phyloP scores from a whole-genome alignment of 2,329 filamentous ascomycete genomes.

The Zymoseptoria ardabiliae region DNA sequence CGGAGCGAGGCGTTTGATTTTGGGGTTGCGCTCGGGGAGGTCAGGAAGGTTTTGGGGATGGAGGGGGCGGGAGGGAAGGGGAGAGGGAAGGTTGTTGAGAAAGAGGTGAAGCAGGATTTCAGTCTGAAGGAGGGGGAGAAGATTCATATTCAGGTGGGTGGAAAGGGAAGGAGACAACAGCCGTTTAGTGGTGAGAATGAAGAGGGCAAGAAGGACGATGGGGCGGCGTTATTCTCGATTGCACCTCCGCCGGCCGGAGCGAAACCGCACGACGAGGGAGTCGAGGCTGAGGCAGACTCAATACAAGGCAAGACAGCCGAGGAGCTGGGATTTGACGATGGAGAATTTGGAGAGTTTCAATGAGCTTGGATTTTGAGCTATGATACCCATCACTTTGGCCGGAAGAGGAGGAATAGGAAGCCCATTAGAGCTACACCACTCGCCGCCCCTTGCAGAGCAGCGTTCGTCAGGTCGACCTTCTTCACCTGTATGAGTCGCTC shows the following conservation, averaged over 20 bases:
- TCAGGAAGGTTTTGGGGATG: constrained; percentile 60
- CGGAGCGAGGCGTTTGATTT: constrained; percentile 81
- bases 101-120: constrained; percentile 61
- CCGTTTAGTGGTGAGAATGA: constrained; percentile 29
- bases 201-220: constrained; percentile 35
- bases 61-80: constrained; percentile 48
- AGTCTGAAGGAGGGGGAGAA: constrained; percentile 85
- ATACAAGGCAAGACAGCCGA: constrained; percentile 34
- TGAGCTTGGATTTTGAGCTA: constrained; percentile 22
- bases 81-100: constrained; percentile 28
- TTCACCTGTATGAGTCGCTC: constrained; percentile 39
- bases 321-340: constrained; percentile 77
- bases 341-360: constrained; percentile 78
- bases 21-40: constrained; percentile 70
- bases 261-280: constrained; percentile 20
- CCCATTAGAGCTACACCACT: constrained; percentile 33
- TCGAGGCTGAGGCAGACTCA: constrained; percentile 36
- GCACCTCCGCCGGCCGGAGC: constrained; percentile 56
- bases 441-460: constrained; percentile 38
- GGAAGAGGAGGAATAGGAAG: constrained; percentile 29
- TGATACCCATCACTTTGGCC: constrained; percentile 20
- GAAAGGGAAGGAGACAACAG: constrained; percentile 42
- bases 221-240: constrained; percentile 58
- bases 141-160: constrained; percentile 71
- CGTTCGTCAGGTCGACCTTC: constrained; percentile 40